phyloP scores from a whole-genome alignment of 345 rosid species.

The Adansonia digitata region DNA sequence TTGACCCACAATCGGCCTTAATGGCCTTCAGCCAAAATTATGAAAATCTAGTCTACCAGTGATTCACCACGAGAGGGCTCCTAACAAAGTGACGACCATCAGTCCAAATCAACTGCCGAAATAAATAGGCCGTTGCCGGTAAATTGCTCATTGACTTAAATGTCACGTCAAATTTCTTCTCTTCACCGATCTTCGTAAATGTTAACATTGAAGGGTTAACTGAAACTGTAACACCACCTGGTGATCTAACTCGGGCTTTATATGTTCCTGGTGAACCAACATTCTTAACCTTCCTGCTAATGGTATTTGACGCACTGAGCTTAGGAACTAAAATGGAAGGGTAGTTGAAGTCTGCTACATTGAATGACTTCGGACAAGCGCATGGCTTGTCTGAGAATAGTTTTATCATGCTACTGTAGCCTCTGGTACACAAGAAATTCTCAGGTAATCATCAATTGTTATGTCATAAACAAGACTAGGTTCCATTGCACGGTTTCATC shows the following conservation, averaged over 20 bases:
- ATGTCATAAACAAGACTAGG: constrained; percentile 60
- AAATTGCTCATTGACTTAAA: constrained; percentile 5
- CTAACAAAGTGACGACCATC: constrained; percentile 47
- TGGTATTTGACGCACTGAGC: constrained; percentile 14
- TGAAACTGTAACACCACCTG: constrained; percentile 22
- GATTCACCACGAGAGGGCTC: constrained; percentile 33
- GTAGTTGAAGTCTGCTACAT: constrained; percentile 39
- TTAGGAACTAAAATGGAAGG: constrained; percentile 44
- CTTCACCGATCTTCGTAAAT: constrained; percentile 35
- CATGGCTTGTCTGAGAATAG: constrained; percentile 17
- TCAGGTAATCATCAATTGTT: constrained; percentile 24
- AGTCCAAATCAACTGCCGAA: constrained; percentile 44
- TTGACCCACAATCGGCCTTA: too few relatives aligned
- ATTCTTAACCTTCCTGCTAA: constrained; percentile 39
- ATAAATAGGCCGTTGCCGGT: constrained; percentile 4
- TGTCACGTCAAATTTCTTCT: constrained; percentile 34
- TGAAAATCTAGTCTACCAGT: neutral
- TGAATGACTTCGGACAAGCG: constrained; percentile 27
- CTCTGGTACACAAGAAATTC: constrained; percentile 39
- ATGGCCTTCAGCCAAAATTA: too few relatives aligned
- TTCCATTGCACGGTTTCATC: constrained; percentile 40
- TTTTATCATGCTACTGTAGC: constrained; percentile 24
- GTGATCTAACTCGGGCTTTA: constrained; percentile 20
- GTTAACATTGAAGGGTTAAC: constrained; percentile 31
- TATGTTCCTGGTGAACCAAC: constrained; percentile 45